Evolutionary conservation across 192 early-diverging fungal species (phyloP).

Genomic region (Coemansia furcata): DNA sequence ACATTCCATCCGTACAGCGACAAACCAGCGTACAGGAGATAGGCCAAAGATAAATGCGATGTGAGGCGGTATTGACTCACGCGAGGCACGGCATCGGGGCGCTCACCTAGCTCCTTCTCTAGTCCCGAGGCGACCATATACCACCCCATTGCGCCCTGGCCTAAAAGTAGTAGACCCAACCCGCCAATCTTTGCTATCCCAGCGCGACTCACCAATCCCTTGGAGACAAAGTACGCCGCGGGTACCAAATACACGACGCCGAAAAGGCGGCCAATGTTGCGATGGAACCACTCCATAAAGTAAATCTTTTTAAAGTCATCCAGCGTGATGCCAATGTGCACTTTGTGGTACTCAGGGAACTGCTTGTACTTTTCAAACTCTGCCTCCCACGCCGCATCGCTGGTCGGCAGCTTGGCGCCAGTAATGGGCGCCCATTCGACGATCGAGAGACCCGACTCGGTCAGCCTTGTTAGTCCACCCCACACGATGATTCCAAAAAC

Average conservation of each 20-base stretch:
- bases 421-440: conserved; percentile 95
- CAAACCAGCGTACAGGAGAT: conserved; percentile 80
- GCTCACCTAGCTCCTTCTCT: conserved; percentile 72
- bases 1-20: conserved; percentile 78
- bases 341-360: conserved; percentile 95
- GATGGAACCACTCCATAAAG: conserved; percentile 97
- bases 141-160: conserved; percentile 94
- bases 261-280: conserved; percentile 92
- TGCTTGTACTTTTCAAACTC: conserved; percentile 99
- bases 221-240: conserved; percentile 77
- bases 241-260: conserved; percentile 85
- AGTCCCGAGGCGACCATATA: conserved; percentile 97
- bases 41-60: conserved; percentile 85
- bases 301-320: conserved; percentile 96
- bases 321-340: conserved; percentile 86
- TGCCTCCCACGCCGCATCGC: conserved; percentile 80
- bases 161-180: conserved; percentile 65
- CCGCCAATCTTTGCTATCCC: conserved; percentile 62
- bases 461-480: conserved; percentile 93
- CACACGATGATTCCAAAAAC: conserved; percentile 92
- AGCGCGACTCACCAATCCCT: conserved; percentile 71
- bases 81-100: conserved; percentile 78
- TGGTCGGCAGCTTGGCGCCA: conserved; percentile 87
- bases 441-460: conserved; percentile 96
- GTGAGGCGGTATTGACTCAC: conserved; percentile 94